Conservation (phyloP, 768 basidiomycete species). For the Brasilioporus rufonigricans region DNA sequence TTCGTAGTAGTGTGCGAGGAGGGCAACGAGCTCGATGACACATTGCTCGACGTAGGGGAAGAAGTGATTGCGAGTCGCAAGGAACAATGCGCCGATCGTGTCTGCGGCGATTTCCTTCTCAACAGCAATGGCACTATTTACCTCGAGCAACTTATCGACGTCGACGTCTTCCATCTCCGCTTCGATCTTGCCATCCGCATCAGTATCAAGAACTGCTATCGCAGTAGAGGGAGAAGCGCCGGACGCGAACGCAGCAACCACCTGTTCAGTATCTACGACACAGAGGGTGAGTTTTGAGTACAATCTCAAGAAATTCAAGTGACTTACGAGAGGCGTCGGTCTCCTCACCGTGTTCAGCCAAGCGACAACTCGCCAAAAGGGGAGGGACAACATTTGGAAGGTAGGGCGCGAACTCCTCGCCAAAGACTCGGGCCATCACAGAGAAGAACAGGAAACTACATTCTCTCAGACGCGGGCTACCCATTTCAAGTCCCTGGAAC, state of each 20-base stretch:
- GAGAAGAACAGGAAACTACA: constrained; percentile 98
- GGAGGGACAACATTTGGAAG: constrained; percentile 84
- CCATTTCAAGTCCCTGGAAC: constrained; percentile 85
- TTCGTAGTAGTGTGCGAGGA: constrained; percentile 93
- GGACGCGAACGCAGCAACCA: constrained; percentile 62
- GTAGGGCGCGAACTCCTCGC: constrained; percentile 88
- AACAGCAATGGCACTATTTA: constrained; percentile 94
- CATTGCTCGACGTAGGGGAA: constrained; percentile 86
- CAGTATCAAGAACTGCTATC: constrained; percentile 57
- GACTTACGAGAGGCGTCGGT: constrained; percentile 41
- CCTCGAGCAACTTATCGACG: constrained; percentile 83
- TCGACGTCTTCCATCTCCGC: constrained; percentile 77
- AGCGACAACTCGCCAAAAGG: constrained; percentile 77
- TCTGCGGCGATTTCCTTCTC: constrained; percentile 99
- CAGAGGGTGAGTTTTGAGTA: constrained; percentile 1
- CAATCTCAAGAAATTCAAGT: neutral
- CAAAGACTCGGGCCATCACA: constrained; percentile 97
- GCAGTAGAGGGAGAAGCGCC: constrained; percentile 73
- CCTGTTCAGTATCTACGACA: constrained; percentile 47
- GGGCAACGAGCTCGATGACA: constrained; percentile 71
- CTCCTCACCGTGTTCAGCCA: constrained; percentile 76
- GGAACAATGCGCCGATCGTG: constrained; percentile 89
- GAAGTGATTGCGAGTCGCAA: constrained; percentile 78
- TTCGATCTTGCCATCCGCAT: constrained; percentile 53
- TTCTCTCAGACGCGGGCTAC: constrained; percentile 84